Evolutionary conservation across 192 early-diverging fungal species (phyloP), one percentile per base, ranked within the genome.

Genomic region (Coemansia sp.): DNA sequence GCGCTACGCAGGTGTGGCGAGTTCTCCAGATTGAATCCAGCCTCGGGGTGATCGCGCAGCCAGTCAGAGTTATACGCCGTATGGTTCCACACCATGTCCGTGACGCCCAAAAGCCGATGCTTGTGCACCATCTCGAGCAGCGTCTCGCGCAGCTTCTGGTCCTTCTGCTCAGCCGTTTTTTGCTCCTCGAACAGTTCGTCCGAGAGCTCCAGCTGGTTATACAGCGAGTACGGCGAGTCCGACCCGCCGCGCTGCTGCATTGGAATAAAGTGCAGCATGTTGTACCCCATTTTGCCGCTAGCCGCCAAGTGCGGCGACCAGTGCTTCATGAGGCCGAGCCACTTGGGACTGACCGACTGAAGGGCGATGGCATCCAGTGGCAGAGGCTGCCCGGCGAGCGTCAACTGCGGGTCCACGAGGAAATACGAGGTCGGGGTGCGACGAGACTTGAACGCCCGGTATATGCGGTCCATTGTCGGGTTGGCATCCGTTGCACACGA

Each of bases 41-140:
- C 93, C 78, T 99, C 97, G 6, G 97, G 97, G 75, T 99, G 97
- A 46, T 97, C 90, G 73, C 88, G 78, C 41, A 99, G 87, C 93
- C 95, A 99, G n/a, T 75, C 79, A n/a, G 93, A 93, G 70, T 97
- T 92, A 78, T 88, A 89, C 27, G 95, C 92, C 21, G 96, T 99
- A 81, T 99, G 98, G 84, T 99, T 99, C 95, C 95, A 99, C 3
- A 99, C 98, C 67, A 99, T 88, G 81, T 99, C 98, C 10, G 94
- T 94, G 42, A 92, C 79, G 44, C 87, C 88, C 42, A 99, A 80
- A 59, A 96, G 85, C 0, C 87, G 88, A 76, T 88, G 88, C 35
- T 88, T 84, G 9, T 86, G 73, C 60, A 88, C 79, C 63, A 95
- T 89, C 39, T 86, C 73, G 19, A 83, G 70, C 44, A 75, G 53